Evolutionary conservation across 1,284 basidiomycete genomes (phyloP).

Genomic region (Marasmius sp.): DNA sequence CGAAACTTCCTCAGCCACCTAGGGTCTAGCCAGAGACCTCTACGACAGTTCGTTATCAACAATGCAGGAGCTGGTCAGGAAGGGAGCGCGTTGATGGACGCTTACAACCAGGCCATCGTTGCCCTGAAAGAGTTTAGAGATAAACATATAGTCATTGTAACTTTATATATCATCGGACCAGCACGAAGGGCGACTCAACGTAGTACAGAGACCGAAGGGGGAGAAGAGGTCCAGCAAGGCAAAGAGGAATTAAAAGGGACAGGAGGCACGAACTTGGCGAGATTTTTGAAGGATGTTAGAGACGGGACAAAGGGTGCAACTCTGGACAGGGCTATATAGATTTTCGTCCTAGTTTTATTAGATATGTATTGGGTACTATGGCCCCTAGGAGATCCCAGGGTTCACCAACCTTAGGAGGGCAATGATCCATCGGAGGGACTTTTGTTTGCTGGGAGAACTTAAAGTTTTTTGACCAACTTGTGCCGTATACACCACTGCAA

Average conservation of each 20-base stretch:
- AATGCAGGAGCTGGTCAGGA: constrained; percentile 9
- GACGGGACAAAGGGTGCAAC: constrained; percentile 62
- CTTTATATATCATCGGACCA: constrained; percentile 77
- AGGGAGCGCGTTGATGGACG: constrained; percentile 39
- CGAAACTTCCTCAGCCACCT: constrained; percentile 83
- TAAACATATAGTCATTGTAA: constrained; percentile 81
- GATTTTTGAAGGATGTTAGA: constrained; percentile 76
- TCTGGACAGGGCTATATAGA: constrained; percentile 6
- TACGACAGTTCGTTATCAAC: constrained; percentile 44
- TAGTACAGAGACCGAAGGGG: constrained; percentile 11
- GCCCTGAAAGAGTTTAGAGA: constrained; percentile 80
- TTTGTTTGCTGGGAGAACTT: too few relatives aligned
- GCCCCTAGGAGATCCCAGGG: too few relatives aligned
- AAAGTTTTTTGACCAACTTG: too few relatives aligned
- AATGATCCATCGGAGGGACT: too few relatives aligned
- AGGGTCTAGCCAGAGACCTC: constrained; percentile 48
- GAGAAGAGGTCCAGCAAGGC: constrained; percentile 6
- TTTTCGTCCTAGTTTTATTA: too few relatives aligned
- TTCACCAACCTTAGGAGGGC: too few relatives aligned
- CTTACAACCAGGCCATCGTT: constrained; percentile 73
- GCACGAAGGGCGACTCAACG: constrained; percentile 37
- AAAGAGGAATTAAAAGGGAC: constrained; percentile 61
- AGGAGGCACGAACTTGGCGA: constrained; percentile 78
- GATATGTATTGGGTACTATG: too few relatives aligned
- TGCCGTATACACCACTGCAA: too few relatives aligned